These are phyloP conservation scores for Trichophyton benhamiae DNA, from an alignment of 2,329 filamentous ascomycete species.

Conservation along the genomic window DNA sequence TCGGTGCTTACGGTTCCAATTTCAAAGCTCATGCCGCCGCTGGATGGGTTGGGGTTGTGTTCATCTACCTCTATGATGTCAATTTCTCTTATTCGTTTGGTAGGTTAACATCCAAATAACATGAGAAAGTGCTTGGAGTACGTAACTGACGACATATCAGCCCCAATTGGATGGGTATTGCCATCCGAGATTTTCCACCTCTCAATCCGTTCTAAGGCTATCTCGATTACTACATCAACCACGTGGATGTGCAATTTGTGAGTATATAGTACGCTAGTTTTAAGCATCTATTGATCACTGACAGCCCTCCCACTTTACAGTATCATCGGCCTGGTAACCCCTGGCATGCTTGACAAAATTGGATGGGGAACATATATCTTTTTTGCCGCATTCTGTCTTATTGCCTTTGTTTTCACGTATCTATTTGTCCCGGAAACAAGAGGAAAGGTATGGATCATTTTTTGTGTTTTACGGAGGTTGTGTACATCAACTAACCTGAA, in stretches of 20 bases:
- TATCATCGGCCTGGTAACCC: constrained; percentile 28
- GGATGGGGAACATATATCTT: constrained; percentile 31
- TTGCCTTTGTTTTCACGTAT: constrained; percentile 25
- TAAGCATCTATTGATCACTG: not conserved
- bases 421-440: constrained; percentile 27
- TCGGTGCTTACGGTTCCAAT: constrained; percentile 22
- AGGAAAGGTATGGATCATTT: constrained; percentile 21
- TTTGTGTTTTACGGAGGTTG: not conserved
- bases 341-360: constrained; percentile 28
- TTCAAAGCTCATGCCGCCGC: constrained; percentile 21
- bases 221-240: constrained; percentile 28
- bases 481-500: not conserved
- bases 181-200: constrained; percentile 30
- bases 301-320: constrained; percentile 10
- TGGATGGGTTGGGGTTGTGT: constrained; percentile 28
- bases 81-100: constrained; percentile 30
- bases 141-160: constrained; percentile 12
- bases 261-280: constrained; percentile 8
- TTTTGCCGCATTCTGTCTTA: constrained; percentile 27
- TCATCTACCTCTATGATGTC: constrained; percentile 29
- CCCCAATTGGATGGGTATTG: constrained; percentile 29
- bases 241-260: constrained; percentile 32
- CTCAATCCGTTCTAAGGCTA: constrained; percentile 27
- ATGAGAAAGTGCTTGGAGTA: not conserved
- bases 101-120: constrained; percentile 12